These are phyloP conservation scores for Zasmidium angulare DNA, from an alignment of 2,329 filamentous ascomycete genomes.

Conservation along the genomic window DNA sequence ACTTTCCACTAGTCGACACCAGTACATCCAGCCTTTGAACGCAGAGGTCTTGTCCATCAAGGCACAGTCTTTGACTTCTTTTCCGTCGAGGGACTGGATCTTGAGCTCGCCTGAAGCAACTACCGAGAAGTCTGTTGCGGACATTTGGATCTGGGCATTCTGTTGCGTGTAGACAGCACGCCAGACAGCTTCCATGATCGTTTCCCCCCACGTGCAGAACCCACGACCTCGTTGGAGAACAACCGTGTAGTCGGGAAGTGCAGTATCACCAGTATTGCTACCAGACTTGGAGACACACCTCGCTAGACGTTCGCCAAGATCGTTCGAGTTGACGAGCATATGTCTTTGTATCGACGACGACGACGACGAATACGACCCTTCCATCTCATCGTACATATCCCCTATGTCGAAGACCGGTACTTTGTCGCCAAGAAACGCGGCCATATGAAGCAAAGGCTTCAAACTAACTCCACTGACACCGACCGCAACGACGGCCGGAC, in stretches of 20 bases:
- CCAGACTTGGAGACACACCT: not conserved
- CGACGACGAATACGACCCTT: not conserved
- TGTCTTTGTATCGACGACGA: not conserved
- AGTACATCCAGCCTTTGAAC: not conserved
- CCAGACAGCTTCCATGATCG: not conserved
- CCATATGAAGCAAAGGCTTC: slow-evolving; percentile 43
- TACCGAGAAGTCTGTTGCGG: not conserved
- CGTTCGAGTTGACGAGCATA: slow-evolving; percentile 1
- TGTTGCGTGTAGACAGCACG: not conserved
- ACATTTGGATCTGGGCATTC: not conserved
- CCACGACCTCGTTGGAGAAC: slow-evolving; percentile 1
- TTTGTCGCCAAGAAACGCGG: slow-evolving; percentile 41
- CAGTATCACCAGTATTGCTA: not conserved
- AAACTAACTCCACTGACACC: slow-evolving; percentile 41
- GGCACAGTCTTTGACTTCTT: not conserved
- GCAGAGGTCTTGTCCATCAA: not conserved
- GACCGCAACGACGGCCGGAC: slow-evolving; percentile 45
- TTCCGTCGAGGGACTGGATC: not conserved
- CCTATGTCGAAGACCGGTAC: slow-evolving; percentile 27
- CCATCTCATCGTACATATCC: slow-evolving; percentile 17
- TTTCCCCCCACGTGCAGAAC: not conserved
- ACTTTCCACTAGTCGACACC: not conserved
- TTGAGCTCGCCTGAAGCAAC: not conserved
- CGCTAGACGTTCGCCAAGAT: not conserved
- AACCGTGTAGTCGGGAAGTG: not conserved